A percentile compares a stretch with the other conserved stretches of the same genome.
These are phyloP conservation scores for Conidiobolus incongruus DNA, from an alignment of 371 early-diverging fungal species.

Conservation along the genomic window DNA sequence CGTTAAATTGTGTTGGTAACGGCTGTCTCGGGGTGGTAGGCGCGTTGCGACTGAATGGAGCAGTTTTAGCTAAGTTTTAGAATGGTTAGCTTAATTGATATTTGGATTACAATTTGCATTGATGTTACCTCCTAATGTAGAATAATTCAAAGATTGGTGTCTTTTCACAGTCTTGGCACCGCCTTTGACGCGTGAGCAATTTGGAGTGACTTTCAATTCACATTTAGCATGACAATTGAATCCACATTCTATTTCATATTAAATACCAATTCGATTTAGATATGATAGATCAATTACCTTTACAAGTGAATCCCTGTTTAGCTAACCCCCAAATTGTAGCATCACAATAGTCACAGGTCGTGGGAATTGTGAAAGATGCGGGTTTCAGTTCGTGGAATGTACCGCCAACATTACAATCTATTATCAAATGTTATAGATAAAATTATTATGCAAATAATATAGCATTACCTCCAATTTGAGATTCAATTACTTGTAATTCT, in stretches of 20 bases:
- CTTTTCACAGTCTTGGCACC: conserved; percentile 22
- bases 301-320: conserved; percentile 50
- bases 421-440: neutral
- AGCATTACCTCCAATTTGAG: neutral
- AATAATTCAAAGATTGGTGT: conserved; percentile 6
- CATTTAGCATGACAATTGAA: conserved; percentile 68
- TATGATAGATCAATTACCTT: conserved; percentile 11
- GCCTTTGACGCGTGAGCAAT: conserved; percentile 36
- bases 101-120: conserved; percentile 3
- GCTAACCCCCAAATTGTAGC: conserved; percentile 53
- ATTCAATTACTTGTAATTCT: neutral
- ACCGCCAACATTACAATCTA: conserved; percentile 20
- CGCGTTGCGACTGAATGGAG: conserved; percentile 8
- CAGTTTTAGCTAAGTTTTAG: conserved; percentile 7
- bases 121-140: conserved; percentile 1
- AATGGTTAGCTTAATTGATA: conserved; percentile 5
- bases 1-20: neutral
- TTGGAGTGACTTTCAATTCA: conserved; percentile 63
- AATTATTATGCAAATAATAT: neutral
- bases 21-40: neutral
- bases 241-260: conserved; percentile 28
- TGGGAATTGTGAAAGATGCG: conserved; percentile 53
- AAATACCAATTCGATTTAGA: neutral
- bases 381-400: conserved; percentile 44
- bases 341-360: conserved; percentile 53